These are phyloP conservation scores for Nakataea oryzae DNA, from an alignment of 2,329 filamentous ascomycete genomes.

Conservation along the genomic window DNA sequence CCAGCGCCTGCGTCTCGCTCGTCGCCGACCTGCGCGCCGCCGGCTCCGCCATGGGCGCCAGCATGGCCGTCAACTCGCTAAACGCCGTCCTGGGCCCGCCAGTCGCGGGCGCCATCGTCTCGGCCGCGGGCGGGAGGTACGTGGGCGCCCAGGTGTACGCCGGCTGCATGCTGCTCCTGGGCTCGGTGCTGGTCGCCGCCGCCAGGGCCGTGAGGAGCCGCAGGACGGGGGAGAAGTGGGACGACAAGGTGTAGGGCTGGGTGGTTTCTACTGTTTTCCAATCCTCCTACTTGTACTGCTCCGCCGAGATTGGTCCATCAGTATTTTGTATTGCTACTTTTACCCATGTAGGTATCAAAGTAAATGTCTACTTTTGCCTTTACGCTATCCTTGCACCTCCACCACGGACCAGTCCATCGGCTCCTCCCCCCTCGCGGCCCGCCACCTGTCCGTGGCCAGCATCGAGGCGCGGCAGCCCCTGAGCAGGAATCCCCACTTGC, in stretches of 20 bases:
- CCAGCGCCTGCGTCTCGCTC: conserved; percentile 36
- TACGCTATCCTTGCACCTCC: neutral
- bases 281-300: too few species aligned
- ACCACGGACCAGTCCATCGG: conserved; percentile 4
- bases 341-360: too few species aligned
- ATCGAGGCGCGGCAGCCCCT: conserved; percentile 21
- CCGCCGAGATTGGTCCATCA: too few species aligned
- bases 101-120: conserved; percentile 40
- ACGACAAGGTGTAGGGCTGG: conserved; percentile 6
- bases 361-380: neutral
- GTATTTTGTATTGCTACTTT: too few species aligned
- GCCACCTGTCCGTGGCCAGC: conserved; percentile 27
- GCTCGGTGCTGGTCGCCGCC: conserved; percentile 1
- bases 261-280: too few species aligned
- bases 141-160: conserved; percentile 41
- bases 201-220: conserved; percentile 8
- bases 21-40: conserved; percentile 40
- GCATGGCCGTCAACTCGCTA: conserved; percentile 36
- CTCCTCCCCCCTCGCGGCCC: conserved; percentile 16
- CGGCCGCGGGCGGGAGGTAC: conserved; percentile 31
- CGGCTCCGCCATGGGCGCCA: conserved; percentile 47
- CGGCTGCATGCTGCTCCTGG: conserved; percentile 27
- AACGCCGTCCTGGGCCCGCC: conserved; percentile 43
- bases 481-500: conserved; percentile 26
- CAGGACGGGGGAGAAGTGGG: conserved; percentile 2